These are phyloP conservation scores for Epichloe baconii DNA, from an alignment of 2,329 filamentous ascomycete genomes.

Conservation along the genomic window DNA sequence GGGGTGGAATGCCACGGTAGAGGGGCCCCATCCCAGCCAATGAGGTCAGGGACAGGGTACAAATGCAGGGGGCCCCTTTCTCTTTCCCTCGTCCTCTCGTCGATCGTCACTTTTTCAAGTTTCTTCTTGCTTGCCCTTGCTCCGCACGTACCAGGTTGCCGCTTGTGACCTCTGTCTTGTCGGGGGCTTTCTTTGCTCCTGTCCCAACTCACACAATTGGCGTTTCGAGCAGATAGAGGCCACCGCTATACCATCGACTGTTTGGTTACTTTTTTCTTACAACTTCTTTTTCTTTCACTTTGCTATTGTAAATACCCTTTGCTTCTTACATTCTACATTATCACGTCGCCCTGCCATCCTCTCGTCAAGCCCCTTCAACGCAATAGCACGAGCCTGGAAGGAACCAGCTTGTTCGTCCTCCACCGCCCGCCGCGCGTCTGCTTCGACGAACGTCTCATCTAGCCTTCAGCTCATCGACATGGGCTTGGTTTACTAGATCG, in stretches of 20 bases:
- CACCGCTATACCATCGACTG: not conserved
- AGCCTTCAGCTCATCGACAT: slow-evolving; percentile 11
- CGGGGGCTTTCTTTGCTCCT: not conserved
- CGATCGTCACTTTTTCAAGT: not conserved
- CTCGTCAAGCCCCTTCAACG: not conserved
- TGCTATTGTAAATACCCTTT: not conserved
- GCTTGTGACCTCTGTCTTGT: not conserved
- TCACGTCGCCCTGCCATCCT: not conserved
- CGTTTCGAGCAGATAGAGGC: not conserved
- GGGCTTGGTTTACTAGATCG: slow-evolving; percentile 12
- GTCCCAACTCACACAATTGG: not conserved
- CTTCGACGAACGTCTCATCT: not conserved
- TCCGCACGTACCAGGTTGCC: too few species aligned
- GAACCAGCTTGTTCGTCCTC: not conserved
- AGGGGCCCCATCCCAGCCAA: not conserved
- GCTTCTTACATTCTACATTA: not conserved
- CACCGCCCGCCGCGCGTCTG: not conserved
- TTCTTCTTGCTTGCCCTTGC: not conserved
- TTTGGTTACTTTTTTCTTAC: not conserved
- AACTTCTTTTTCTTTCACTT: not conserved
- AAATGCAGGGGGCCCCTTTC: not conserved
- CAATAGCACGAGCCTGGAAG: not conserved
- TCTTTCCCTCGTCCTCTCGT: too few species aligned
- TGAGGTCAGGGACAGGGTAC: not conserved
- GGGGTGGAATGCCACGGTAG: too few species aligned